Conservation (phyloP, 179 eudicot species). For the Heliamphora pulchella region DNA sequence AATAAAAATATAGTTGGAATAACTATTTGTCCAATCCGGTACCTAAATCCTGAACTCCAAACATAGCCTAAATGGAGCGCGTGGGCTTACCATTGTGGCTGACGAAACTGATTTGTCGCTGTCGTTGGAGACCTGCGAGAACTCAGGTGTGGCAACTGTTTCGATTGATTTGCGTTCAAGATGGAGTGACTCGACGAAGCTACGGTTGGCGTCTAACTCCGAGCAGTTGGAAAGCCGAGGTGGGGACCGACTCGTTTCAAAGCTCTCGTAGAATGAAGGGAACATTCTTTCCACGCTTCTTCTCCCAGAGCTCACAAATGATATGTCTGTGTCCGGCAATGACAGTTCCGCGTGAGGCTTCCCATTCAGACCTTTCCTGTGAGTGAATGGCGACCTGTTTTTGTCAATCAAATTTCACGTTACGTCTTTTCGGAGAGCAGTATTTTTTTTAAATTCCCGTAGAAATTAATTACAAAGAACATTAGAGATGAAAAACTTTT, state of each 20-base stretch:
- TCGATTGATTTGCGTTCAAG: conserved; percentile 30
- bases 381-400: conserved; percentile 75
- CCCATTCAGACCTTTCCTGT: conserved; percentile 54
- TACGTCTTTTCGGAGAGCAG: neutral
- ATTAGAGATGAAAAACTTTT: no score
- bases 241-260: conserved; percentile 37
- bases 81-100: conserved; percentile 24
- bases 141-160: conserved; percentile 19
- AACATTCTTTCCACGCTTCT: conserved; percentile 40
- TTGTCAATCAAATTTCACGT: neutral
- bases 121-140: conserved; percentile 20
- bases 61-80: no score
- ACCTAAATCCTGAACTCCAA: no score
- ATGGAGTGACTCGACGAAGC: conserved; percentile 37
- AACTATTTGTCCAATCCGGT: no score
- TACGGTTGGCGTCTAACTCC: conserved; percentile 34
- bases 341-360: conserved; percentile 53
- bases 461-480: no score
- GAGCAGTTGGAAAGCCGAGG: conserved; percentile 37
- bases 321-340: conserved; percentile 62
- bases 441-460: no score
- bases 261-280: conserved; percentile 42
- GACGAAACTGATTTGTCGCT: conserved; percentile 21
- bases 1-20: no score
- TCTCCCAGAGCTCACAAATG: conserved; percentile 68